phyloP scores from a whole-genome alignment of 208 protist genomes.

The Trypanosoma congolense region DNA sequence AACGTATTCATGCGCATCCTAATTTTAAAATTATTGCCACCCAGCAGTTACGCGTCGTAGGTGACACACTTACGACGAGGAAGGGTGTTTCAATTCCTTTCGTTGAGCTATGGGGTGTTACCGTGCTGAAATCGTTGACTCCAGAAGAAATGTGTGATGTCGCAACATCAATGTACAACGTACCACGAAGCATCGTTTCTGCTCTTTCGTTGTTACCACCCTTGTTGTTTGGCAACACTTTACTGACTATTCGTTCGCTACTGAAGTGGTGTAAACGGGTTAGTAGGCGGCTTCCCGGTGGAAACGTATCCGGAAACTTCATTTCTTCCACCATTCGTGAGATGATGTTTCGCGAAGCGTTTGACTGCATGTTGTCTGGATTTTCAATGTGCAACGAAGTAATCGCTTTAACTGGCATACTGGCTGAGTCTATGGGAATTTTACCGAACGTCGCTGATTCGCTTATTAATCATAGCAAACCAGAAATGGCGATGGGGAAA shows the following conservation, averaged over 20 bases:
- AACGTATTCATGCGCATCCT: constrained; percentile 78
- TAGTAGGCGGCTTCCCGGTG: constrained; percentile 30
- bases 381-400: constrained; percentile 56
- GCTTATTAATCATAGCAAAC: constrained; percentile 62
- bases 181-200: constrained; percentile 41
- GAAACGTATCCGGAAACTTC: constrained; percentile 29
- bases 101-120: constrained; percentile 73
- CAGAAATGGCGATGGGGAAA: constrained; percentile 35
- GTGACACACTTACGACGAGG: constrained; percentile 39
- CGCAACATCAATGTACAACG: constrained; percentile 38
- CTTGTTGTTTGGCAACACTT: constrained; percentile 18
- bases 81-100: constrained; percentile 69
- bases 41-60: constrained; percentile 65
- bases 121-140: constrained; percentile 71
- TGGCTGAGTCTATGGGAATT: constrained; percentile 58
- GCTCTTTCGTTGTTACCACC: constrained; percentile 34
- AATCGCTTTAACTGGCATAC: constrained; percentile 23
- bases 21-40: constrained; percentile 89
- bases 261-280: constrained; percentile 92
- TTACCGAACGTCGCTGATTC: constrained; percentile 56
- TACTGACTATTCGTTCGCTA: constrained; percentile 79
- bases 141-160: constrained; percentile 54
- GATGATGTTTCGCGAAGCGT: constrained; percentile 90
- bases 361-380: constrained; percentile 88
- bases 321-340: constrained; percentile 81